phyloP scores from a whole-genome alignment of 192 early-diverging fungal genomes.

The Podila horticola region DNA sequence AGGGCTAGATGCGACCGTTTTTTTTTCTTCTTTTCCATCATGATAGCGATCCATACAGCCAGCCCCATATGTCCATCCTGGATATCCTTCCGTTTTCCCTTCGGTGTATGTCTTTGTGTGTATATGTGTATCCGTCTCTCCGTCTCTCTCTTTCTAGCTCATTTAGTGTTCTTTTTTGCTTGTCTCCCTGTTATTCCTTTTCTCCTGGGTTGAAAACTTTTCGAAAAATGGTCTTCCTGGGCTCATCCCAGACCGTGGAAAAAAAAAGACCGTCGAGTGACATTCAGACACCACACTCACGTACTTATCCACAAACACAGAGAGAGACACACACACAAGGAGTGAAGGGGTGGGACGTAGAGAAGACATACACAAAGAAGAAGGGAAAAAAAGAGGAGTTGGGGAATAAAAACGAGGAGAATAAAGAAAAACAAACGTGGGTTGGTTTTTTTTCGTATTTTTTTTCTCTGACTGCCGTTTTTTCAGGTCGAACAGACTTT shows the following conservation, averaged over 20 bases:
- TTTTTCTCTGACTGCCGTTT: not conserved
- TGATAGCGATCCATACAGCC: too few species aligned
- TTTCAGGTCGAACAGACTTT: too few species aligned
- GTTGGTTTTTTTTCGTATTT: not conserved
- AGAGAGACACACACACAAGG: not conserved
- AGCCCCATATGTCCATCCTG: too few species aligned
- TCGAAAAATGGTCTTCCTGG: slow-evolving; percentile 1
- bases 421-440: not conserved
- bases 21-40: too few species aligned
- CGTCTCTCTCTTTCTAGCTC: not conserved
- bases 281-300: not conserved
- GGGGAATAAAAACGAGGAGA: slow-evolving; percentile 2
- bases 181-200: not conserved
- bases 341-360: not conserved
- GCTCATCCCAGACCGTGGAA: not conserved
- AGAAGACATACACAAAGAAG: not conserved
- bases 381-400: not conserved
- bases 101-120: too few species aligned
- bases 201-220: not conserved
- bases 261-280: not conserved
- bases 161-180: too few species aligned
- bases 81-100: too few species aligned
- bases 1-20: too few species aligned
- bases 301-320: not conserved
- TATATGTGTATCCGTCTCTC: not conserved